A percentile compares a stretch with the other conserved stretches of the same genome.
Conservation (phyloP, 2,329 filamentous ascomycete species). For the Xylaria sp. region DNA sequence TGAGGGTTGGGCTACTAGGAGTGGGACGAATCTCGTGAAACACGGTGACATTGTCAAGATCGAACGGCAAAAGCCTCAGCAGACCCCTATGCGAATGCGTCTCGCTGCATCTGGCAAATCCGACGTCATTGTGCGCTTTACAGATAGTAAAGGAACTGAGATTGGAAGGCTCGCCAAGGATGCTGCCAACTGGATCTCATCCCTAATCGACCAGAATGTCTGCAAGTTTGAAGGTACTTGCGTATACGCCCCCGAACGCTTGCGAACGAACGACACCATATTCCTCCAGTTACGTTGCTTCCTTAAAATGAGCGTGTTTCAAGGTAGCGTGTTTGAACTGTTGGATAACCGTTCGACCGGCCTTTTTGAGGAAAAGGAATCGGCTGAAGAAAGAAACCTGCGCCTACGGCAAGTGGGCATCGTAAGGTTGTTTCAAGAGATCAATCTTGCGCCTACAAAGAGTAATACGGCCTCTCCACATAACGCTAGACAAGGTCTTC, state of each 20-base stretch:
- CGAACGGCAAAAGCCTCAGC: conserved; percentile 82
- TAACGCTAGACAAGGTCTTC: conserved; percentile 82
- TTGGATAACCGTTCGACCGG: conserved; percentile 76
- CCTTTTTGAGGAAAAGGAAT: conserved; percentile 87
- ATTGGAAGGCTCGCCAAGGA: conserved; percentile 89
- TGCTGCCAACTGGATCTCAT: conserved; percentile 89
- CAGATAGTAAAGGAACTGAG: conserved; percentile 79
- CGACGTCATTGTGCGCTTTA: conserved; percentile 93
- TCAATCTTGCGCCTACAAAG: conserved; percentile 80
- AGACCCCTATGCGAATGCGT: conserved; percentile 58
- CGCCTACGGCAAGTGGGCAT: conserved; percentile 86
- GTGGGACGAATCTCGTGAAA: conserved; percentile 77
- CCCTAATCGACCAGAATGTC: conserved; percentile 87
- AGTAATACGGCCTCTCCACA: conserved; percentile 79
- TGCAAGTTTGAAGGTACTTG: conserved; percentile 88
- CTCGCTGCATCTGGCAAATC: conserved; percentile 71
- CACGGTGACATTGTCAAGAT: conserved; percentile 88
- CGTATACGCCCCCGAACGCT: conserved; percentile 85
- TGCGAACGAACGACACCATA: conserved; percentile 93
- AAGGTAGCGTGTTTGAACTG: conserved; percentile 68
- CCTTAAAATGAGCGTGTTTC: conserved; percentile 79
- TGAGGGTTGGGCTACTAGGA: conserved; percentile 90
- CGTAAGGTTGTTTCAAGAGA: conserved; percentile 88
- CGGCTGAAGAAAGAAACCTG: conserved; percentile 82
- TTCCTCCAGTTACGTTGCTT: conserved; percentile 87